Evolutionary conservation across 1,284 basidiomycete genomes (phyloP).

Genomic region (Nidula niveotomentosa): DNA sequence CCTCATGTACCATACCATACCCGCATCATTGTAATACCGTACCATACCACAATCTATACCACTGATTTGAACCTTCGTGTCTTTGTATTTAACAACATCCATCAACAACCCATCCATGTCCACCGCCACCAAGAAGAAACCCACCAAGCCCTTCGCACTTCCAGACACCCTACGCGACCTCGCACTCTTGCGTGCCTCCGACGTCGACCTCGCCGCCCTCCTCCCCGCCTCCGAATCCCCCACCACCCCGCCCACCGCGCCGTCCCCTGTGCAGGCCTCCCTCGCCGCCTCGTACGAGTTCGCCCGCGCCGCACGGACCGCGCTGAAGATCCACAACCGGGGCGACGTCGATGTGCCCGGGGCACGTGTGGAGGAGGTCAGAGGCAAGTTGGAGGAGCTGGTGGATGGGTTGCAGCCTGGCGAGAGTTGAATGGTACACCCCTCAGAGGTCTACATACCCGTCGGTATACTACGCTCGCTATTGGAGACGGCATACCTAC

Average conservation of each 20-base stretch:
- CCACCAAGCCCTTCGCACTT: constrained; percentile 53
- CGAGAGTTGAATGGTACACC: not conserved
- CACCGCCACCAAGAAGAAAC: constrained; percentile 31
- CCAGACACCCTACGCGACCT: constrained; percentile 68
- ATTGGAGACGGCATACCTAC: no score
- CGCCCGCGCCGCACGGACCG: constrained; percentile 48
- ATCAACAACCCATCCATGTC: constrained; percentile 2
- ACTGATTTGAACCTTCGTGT: not conserved
- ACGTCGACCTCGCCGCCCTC: constrained; percentile 48
- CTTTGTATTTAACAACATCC: not conserved
- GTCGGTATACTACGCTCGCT: no score
- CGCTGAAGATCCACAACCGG: constrained; percentile 51
- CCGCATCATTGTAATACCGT: no score
- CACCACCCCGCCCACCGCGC: constrained; percentile 18
- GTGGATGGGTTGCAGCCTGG: constrained; percentile 35
- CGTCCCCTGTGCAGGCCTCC: no score
- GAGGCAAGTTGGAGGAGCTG: constrained; percentile 51
- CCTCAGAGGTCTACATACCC: no score
- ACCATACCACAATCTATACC: no score
- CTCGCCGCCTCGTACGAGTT: constrained; percentile 57
- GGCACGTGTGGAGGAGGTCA: constrained; percentile 47
- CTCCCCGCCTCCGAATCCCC: constrained; percentile 18
- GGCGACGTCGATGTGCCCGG: constrained; percentile 53
- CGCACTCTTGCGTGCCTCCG: constrained; percentile 63
- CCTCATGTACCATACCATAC: no score